Conservation (phyloP, 2,329 filamentous ascomycete genomes). For the Dothistroma septosporum region DNA sequence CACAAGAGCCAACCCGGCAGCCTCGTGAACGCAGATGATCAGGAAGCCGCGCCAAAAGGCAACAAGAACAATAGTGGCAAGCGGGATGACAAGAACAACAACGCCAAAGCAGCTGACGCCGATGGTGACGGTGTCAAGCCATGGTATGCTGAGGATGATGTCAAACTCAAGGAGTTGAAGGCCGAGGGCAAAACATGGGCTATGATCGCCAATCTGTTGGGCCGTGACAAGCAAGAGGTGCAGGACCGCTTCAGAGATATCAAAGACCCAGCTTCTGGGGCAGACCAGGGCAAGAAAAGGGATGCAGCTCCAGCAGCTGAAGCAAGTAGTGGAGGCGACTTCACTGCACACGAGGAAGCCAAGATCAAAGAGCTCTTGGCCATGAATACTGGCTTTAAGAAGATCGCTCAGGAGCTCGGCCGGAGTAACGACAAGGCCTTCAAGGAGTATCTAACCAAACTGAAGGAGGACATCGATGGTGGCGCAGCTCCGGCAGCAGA, state of each 20-base stretch:
- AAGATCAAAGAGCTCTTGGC: slow-evolving; percentile 38
- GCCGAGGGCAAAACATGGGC: slow-evolving; percentile 10
- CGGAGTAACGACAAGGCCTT: slow-evolving; percentile 23
- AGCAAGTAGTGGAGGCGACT: slow-evolving; percentile 8
- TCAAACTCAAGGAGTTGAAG: slow-evolving; percentile 31
- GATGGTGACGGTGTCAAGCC: slow-evolving; percentile 8
- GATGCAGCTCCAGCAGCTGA: slow-evolving; percentile 2
- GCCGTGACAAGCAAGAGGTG: slow-evolving; percentile 5
- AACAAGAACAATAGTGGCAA: not conserved
- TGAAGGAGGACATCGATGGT: slow-evolving; percentile 25
- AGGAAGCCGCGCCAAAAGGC: slow-evolving; percentile 29
- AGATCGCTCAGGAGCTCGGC: slow-evolving; percentile 32
- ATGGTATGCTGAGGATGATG: slow-evolving; percentile 40
- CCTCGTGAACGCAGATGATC: not conserved
- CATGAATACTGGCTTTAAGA: slow-evolving; percentile 30
- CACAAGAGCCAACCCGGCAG: slow-evolving; percentile 18
- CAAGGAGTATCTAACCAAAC: slow-evolving; percentile 34
- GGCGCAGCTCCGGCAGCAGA: slow-evolving; percentile 1
- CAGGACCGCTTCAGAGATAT: slow-evolving; percentile 15
- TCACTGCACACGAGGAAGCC: slow-evolving; percentile 39
- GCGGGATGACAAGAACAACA: slow-evolving; percentile 1
- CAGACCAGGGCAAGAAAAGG: slow-evolving; percentile 1
- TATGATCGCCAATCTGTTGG: slow-evolving; percentile 15
- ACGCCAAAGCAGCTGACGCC: not conserved
- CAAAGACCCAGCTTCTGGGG: slow-evolving; percentile 7